These are phyloP conservation scores for Populus alba DNA, from an alignment of 345 rosid genomes.

Conservation along the genomic window DNA sequence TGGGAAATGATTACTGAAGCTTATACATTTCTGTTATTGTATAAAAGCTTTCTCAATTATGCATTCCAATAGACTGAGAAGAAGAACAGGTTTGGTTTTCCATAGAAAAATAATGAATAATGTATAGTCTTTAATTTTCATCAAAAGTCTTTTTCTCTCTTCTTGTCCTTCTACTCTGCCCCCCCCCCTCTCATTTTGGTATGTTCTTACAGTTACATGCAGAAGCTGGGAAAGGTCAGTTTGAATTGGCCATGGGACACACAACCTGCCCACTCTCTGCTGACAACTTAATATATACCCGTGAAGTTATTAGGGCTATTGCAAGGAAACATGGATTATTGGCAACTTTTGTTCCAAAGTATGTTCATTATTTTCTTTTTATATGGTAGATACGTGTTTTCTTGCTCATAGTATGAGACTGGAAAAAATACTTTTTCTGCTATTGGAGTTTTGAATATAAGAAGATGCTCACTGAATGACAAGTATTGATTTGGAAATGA, in stretches of 20 bases:
- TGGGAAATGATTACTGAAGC: neutral
- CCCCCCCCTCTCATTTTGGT: neutral
- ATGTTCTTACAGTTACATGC: conserved; percentile 54
- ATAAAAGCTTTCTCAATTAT: neutral
- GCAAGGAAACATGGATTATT: conserved; percentile 79
- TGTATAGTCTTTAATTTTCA: neutral
- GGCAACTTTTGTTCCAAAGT: conserved; percentile 94
- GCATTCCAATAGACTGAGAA: neutral
- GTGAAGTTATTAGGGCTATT: conserved; percentile 74
- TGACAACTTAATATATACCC: conserved; percentile 72
- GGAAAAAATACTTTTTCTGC: neutral
- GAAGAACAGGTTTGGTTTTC: neutral
- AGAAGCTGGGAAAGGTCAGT: conserved; percentile 93
- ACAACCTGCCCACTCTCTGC: conserved; percentile 56
- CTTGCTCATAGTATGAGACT: neutral
- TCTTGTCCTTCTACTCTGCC: neutral
- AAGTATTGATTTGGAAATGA: neutral
- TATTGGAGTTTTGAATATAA: neutral
- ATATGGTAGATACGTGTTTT: neutral
- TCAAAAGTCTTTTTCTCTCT: neutral
- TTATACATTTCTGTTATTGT: neutral
- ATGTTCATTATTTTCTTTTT: conserved; percentile 28
- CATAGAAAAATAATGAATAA: neutral
- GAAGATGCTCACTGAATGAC: neutral
- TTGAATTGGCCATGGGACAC: conserved; percentile 74